Evolutionary conservation across 768 basidiomycete genomes (phyloP).

Genomic region (Xerocomellus amylosporus): DNA sequence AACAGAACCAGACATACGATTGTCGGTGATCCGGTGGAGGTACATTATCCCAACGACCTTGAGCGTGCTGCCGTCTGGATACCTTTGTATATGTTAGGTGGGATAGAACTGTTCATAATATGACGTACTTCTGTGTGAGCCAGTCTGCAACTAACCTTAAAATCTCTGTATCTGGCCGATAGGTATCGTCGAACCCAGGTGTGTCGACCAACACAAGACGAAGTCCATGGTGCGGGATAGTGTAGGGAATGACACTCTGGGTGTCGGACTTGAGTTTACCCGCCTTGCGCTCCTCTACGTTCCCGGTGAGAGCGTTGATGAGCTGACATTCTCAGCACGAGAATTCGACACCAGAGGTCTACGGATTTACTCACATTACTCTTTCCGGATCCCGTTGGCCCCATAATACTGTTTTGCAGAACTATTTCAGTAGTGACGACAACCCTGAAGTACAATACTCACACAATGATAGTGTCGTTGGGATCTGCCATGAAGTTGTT

Average conservation of each 20-base stretch:
- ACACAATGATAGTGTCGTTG: too few relatives aligned
- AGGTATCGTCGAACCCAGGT: slow-evolving; percentile 20
- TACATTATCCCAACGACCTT: slow-evolving; percentile 35
- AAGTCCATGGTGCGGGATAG: not conserved
- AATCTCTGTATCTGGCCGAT: slow-evolving; percentile 11
- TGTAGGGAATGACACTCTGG: slow-evolving; percentile 1
- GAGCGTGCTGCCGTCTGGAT: not conserved
- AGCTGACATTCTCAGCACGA: slow-evolving; percentile 1
- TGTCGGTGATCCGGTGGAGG: slow-evolving; percentile 35
- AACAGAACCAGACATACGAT: slow-evolving; percentile 31
- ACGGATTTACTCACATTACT: slow-evolving; percentile 14
- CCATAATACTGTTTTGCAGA: slow-evolving; percentile 16
- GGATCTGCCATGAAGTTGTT: too few relatives aligned
- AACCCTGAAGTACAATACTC: not conserved
- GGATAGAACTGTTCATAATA: not conserved
- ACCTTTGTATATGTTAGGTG: not conserved
- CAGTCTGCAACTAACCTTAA: slow-evolving; percentile 13
- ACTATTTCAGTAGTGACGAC: not conserved
- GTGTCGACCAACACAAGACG: slow-evolving; percentile 21
- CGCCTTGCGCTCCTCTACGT: not conserved
- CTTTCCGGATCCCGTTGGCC: slow-evolving; percentile 26
- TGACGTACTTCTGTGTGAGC: slow-evolving; percentile 16
- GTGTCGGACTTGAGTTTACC: slow-evolving; percentile 13
- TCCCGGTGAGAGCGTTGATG: slow-evolving; percentile 12
- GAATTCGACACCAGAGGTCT: not conserved